Evolutionary conservation across 352 stramenopile genomes (phyloP).

Genomic region (Pythium pyrilobum): DNA sequence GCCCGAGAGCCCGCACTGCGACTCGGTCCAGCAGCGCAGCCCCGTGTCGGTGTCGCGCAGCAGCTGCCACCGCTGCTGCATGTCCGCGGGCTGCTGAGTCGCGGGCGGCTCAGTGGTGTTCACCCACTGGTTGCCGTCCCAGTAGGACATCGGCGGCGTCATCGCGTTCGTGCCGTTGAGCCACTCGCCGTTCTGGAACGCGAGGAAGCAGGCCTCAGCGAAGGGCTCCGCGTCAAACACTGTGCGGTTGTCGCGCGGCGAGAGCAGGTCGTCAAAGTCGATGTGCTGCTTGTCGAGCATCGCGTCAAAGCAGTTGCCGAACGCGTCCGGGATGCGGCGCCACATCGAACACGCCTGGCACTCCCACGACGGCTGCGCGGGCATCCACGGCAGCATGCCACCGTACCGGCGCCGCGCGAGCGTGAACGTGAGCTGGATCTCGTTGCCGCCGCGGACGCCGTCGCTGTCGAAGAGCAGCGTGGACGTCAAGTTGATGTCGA

Average conservation of each 20-base stretch:
- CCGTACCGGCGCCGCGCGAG: conserved; percentile 31
- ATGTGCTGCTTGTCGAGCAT: background rate
- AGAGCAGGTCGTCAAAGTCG: conserved; percentile 22
- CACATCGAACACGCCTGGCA: conserved; percentile 17
- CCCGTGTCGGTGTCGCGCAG: background rate
- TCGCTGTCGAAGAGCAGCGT: conserved; percentile 18
- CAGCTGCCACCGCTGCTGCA: background rate
- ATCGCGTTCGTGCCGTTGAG: background rate
- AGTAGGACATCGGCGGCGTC: background rate
- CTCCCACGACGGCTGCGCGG: conserved; percentile 13
- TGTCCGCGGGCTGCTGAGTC: background rate
- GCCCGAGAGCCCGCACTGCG: conserved; percentile 23
- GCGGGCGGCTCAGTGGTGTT: too few relatives aligned
- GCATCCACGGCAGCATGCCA: conserved; percentile 27
- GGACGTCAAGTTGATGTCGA: conserved; percentile 34
- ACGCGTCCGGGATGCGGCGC: conserved; percentile 12
- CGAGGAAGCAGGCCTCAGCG: background rate
- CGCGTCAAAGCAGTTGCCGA: conserved; percentile 23
- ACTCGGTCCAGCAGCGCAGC: conserved; percentile 7
- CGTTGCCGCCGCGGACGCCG: conserved; percentile 19
- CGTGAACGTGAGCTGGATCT: conserved; percentile 14
- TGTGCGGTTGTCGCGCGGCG: background rate
- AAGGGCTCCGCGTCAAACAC: background rate
- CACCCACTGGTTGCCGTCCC: background rate
- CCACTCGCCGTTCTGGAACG: conserved; percentile 7